Conservation (phyloP, 306 rosid species). For the Quercus gilva region DNA sequence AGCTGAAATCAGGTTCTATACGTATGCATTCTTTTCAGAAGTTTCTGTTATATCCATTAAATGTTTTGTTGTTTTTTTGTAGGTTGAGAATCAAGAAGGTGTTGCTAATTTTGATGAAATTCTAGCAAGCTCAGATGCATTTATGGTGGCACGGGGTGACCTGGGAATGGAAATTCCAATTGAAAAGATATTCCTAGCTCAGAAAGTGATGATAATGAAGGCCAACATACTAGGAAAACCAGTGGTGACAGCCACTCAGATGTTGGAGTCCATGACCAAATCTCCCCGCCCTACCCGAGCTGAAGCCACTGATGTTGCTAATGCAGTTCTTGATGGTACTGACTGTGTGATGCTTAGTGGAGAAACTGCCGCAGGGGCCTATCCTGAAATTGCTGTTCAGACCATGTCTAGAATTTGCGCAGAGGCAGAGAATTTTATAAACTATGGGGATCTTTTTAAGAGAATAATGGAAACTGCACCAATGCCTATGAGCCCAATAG, state of each 20-base stretch:
- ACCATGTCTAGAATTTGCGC: constrained; percentile 39
- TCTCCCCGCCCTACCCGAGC: constrained; percentile 49
- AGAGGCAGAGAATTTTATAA: constrained; percentile 30
- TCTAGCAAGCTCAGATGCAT: constrained; percentile 42
- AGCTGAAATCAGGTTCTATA: too few species aligned
- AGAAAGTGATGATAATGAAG: constrained; percentile 40
- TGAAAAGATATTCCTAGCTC: constrained; percentile 46
- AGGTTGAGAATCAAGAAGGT: constrained; percentile 50
- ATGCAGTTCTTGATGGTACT: constrained; percentile 51
- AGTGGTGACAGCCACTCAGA: constrained; percentile 41
- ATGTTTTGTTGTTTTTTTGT: neutral
- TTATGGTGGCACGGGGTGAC: constrained; percentile 50
- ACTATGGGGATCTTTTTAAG: constrained; percentile 22
- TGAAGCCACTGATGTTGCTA: constrained; percentile 55
- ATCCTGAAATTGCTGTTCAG: constrained; percentile 36
- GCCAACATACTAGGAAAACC: constrained; percentile 44
- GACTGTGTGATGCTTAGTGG: constrained; percentile 46
- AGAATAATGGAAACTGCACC: constrained; percentile 7
- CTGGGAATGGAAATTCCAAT: constrained; percentile 49
- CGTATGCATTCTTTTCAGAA: neutral
- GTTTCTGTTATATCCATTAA: neutral
- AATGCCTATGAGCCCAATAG: constrained; percentile 30
- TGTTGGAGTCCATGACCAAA: constrained; percentile 45
- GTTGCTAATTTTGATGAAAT: constrained; percentile 42
- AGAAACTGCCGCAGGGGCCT: constrained; percentile 40